Evolutionary conservation across 306 rosid species (phyloP), one percentile per base, ranked within the genome.

Genomic region (Mucuna pruriens): DNA sequence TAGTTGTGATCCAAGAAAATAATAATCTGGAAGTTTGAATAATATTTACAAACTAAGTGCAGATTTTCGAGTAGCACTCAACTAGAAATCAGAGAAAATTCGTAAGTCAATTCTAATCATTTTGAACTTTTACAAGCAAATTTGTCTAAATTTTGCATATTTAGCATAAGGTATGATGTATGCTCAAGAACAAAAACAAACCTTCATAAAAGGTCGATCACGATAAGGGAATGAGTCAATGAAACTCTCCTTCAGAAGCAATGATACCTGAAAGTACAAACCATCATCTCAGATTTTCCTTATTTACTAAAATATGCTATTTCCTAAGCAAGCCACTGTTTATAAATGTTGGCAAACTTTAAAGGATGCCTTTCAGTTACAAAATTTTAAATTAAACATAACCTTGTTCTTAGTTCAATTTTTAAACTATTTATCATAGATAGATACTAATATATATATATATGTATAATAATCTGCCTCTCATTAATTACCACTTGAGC

Each of bases 191-290:
- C 67, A 81, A 81, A 81, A 81, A 84, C 84, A 52, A 58, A 96
- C 99, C 99, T 96, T 94, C 98, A 96, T 89, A 87, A 96, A 96
- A 62, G 97, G 88, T 15, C 88, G 92, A 85, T 93, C 99, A 6
- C 94, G 97, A 45, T 87, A 88, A 29, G 97, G 90, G 86, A 90
- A 92, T 0, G 99, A 96, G 84, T 88, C 97, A 0, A 96, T 92
- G 90, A 92, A 96, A 88, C 99, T 96, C 90, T 96, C 98, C 88
- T 93, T 96, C 90, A 96, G 78, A 81, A 96, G 99, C 89, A 96
- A 87, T 6, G 99, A 96, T 70, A 96, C 98, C 99, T 96, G 72
- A 67, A 78, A 74, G 80, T 51, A 46, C 67, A 82, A 78, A 52
- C 38, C 68, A 55, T 31, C 46, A 68, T 69, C 6, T 67, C 79